Conservation (phyloP, 2,329 filamentous ascomycete species). For the Myriosclerotinia duriaeana region DNA sequence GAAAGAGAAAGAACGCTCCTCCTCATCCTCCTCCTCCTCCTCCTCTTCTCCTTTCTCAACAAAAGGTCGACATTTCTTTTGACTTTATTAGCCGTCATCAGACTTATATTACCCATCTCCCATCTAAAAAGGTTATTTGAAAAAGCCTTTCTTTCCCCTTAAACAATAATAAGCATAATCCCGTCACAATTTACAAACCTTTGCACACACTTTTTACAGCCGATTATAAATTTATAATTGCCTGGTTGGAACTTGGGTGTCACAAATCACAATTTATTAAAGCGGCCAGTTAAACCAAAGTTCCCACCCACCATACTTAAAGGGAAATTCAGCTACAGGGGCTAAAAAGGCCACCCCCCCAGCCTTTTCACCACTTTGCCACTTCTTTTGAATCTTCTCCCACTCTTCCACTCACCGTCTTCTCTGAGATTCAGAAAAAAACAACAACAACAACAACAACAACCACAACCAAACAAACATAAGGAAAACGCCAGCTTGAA, state of each 20-base stretch:
- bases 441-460: too few species aligned
- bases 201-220: not conserved
- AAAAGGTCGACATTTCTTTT: not conserved
- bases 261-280: not conserved
- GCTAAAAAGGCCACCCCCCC: slow-evolving; percentile 6
- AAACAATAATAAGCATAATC: slow-evolving; percentile 17
- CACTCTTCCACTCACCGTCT: slow-evolving; percentile 20
- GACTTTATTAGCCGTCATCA: too few species aligned
- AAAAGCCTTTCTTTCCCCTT: not conserved
- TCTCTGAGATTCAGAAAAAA: slow-evolving; percentile 14
- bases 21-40: too few species aligned
- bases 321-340: slow-evolving; percentile 12
- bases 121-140: not conserved
- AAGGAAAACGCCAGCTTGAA: slow-evolving; percentile 26
- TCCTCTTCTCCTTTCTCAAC: not conserved
- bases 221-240: not conserved
- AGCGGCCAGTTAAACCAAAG: slow-evolving; percentile 13
- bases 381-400: slow-evolving; percentile 1
- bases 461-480: not conserved
- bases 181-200: not conserved
- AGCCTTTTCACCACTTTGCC: slow-evolving; percentile 13
- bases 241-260: slow-evolving; percentile 15
- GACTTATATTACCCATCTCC: too few species aligned
- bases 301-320: slow-evolving; percentile 12
- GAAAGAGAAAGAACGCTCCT: too few species aligned